These are phyloP conservation scores for Letharia lupina DNA, from an alignment of 495 filamentous ascomycete genomes.

Conservation along the genomic window DNA sequence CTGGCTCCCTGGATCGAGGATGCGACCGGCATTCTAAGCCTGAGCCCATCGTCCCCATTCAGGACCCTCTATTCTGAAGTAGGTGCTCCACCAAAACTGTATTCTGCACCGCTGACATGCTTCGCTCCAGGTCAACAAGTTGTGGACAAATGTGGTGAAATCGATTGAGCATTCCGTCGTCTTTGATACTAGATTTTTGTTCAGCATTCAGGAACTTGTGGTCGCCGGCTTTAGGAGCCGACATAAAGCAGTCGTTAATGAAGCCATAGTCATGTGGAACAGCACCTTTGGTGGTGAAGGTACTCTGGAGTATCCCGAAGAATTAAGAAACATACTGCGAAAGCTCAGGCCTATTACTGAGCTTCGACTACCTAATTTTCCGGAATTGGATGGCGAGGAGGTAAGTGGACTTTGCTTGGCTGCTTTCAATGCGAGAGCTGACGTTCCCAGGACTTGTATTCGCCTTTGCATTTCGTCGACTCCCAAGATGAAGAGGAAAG, in stretches of 20 bases:
- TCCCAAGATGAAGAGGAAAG: conserved; percentile 36
- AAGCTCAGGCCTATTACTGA: conserved; percentile 40
- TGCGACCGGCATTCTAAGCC: conserved; percentile 24
- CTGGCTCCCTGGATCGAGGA: conserved; percentile 56
- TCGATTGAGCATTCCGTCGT: conserved; percentile 27
- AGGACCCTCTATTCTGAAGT: neutral
- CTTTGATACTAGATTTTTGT: conserved; percentile 35
- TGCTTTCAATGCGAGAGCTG: conserved; percentile 11
- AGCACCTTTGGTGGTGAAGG: conserved; percentile 44
- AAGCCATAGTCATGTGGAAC: conserved; percentile 52
- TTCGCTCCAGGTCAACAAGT: conserved; percentile 23
- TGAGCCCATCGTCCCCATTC: neutral
- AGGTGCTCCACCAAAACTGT: neutral
- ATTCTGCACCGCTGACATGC: neutral
- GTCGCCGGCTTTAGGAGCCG: conserved; percentile 46
- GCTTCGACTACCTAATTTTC: conserved; percentile 42
- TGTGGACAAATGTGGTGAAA: conserved; percentile 26
- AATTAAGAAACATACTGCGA: conserved; percentile 41
- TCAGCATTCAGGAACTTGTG: conserved; percentile 44
- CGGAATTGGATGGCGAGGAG: conserved; percentile 31
- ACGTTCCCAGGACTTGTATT: conserved; percentile 22
- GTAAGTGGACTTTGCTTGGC: conserved; percentile 24
- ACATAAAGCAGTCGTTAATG: conserved; percentile 44
- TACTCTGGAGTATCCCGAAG: conserved; percentile 37
- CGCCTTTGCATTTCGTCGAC: conserved; percentile 41